Conservation (phyloP, 1,284 basidiomycete genomes). For the Ceratobasidium papillatum region DNA sequence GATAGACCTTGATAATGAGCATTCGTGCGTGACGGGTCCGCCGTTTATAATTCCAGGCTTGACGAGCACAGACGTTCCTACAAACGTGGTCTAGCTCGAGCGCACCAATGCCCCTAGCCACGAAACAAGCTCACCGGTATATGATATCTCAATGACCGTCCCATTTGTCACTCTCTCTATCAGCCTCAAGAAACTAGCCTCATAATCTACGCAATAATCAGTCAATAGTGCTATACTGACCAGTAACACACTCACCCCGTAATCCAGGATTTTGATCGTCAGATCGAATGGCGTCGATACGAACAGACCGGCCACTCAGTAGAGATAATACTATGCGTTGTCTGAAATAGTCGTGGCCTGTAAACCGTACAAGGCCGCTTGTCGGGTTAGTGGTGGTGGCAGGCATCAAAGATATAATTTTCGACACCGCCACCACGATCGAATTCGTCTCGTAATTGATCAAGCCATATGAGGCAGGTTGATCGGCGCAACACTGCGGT, state of each 20-base stretch:
- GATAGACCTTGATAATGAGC: constrained; percentile 84
- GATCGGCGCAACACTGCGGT: no score
- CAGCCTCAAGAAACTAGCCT: constrained; percentile 89
- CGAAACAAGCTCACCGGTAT: constrained; percentile 72
- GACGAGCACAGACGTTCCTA: constrained; percentile 88
- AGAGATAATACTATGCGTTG: constrained; percentile 88
- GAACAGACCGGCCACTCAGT: constrained; percentile 85
- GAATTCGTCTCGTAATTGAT: no score
- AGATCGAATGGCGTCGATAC: constrained; percentile 89
- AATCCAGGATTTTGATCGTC: constrained; percentile 95
- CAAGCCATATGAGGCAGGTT: not conserved
- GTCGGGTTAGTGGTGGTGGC: constrained; percentile 22
- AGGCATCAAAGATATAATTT: constrained; percentile 22
- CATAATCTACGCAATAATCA: constrained; percentile 72
- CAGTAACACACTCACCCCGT: constrained; percentile 63
- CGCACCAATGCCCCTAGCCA: not conserved
- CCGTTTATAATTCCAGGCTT: constrained; percentile 94
- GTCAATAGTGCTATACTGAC: not conserved
- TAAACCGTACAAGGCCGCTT: constrained; percentile 57
- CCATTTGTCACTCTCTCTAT: constrained; percentile 96
- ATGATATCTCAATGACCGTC: constrained; percentile 93
- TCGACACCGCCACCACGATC: constrained; percentile 13
- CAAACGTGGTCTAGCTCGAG: not conserved
- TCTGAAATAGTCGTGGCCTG: constrained; percentile 84
- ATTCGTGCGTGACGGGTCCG: constrained; percentile 84